Evolutionary conservation across 2,329 filamentous ascomycete species (phyloP).

Genomic region (Pestalotiopsis fici): DNA sequence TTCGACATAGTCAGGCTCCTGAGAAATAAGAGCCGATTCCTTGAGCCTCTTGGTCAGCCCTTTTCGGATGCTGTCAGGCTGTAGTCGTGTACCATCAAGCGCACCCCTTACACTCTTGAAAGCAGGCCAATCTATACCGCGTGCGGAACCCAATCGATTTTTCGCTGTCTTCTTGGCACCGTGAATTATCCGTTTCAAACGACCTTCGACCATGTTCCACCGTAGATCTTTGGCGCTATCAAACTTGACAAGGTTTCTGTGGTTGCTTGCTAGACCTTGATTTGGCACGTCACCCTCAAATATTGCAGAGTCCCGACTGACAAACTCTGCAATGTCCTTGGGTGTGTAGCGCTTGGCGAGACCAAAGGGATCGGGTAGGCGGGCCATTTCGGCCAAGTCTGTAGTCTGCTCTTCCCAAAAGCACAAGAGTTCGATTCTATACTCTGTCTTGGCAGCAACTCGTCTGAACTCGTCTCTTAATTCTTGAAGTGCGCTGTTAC

Average conservation of each 20-base stretch:
- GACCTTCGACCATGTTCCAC: constrained; percentile 36
- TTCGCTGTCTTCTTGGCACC: constrained; percentile 35
- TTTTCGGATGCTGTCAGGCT: background rate
- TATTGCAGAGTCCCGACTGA: constrained; percentile 39
- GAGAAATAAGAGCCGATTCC: constrained; percentile 37
- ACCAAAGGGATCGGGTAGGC: constrained; percentile 29
- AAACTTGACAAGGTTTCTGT: constrained; percentile 43
- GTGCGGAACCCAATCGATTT: constrained; percentile 35
- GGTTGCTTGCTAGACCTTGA: constrained; percentile 35
- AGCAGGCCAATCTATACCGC: constrained; percentile 33
- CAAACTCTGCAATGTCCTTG: constrained; percentile 36
- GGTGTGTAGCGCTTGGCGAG: constrained; percentile 29
- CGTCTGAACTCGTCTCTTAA: constrained; percentile 40
- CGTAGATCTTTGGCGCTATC: constrained; percentile 38
- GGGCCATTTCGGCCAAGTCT: constrained; percentile 35
- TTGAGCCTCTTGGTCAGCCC: background rate
- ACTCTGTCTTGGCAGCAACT: constrained; percentile 32
- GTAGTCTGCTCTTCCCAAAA: constrained; percentile 42
- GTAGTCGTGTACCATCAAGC: constrained; percentile 33
- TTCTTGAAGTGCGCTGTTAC: constrained; percentile 37
- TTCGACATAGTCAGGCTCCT: constrained; percentile 34
- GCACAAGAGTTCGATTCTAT: constrained; percentile 36
- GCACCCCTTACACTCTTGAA: constrained; percentile 32
- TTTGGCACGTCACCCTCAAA: constrained; percentile 33
- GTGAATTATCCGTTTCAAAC: constrained; percentile 37